Conservation (phyloP, 352 stramenopile species). For the Phytopythium mirpurense region DNA sequence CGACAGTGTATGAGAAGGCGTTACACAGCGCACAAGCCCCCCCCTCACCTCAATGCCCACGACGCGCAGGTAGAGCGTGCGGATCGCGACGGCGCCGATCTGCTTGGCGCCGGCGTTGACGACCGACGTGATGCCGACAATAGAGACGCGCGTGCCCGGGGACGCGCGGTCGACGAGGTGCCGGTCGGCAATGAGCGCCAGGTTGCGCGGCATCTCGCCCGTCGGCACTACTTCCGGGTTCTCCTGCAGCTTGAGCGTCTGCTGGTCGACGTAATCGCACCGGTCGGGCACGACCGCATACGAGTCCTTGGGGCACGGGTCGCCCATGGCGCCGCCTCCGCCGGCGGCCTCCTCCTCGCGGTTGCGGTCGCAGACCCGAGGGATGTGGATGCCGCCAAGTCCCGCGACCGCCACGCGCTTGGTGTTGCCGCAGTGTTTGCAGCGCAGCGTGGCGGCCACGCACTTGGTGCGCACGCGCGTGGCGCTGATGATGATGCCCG, state of each 20-base stretch:
- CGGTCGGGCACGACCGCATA: constrained; percentile 95
- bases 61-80: constrained; percentile 94
- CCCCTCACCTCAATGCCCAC: constrained; percentile 90
- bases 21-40: no score
- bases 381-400: constrained; percentile 76
- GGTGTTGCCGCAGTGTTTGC: constrained; percentile 77
- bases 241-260: constrained; percentile 98
- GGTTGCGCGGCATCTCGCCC: constrained; percentile 97
- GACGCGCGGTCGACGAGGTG: constrained; percentile 94
- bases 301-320: constrained; percentile 81
- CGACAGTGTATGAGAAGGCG: no score
- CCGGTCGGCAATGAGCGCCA: constrained; percentile 94
- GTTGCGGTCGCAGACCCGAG: constrained; percentile 79
- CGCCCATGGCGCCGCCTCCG: constrained; percentile 16
- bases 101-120: constrained; percentile 82
- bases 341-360: constrained; percentile 25
- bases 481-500: constrained; percentile 97
- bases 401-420: constrained; percentile 62
- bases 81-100: constrained; percentile 80
- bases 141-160: constrained; percentile 93
- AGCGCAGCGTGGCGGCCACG: constrained; percentile 87
- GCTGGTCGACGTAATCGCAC: constrained; percentile 95
- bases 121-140: constrained; percentile 95
- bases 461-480: constrained; percentile 93
- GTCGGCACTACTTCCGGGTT: constrained; percentile 96